phyloP scores from a whole-genome alignment of 1,284 basidiomycete genomes.

The Pisolithus thermaeus region DNA sequence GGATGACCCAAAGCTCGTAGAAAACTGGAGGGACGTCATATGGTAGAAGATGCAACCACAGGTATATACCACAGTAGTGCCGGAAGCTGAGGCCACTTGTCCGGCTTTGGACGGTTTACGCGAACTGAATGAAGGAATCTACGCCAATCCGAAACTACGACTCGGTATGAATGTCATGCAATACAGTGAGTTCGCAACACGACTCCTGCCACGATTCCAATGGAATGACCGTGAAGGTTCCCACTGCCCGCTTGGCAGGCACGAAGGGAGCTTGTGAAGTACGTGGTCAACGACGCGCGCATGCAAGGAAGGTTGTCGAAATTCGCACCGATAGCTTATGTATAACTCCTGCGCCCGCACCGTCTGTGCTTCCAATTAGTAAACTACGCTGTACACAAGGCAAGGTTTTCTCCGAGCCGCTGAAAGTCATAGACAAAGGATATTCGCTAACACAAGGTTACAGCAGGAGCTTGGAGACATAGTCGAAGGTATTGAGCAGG shows the following conservation, averaged over 20 bases:
- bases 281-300: neutral
- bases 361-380: slow-evolving; percentile 49
- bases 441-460: neutral
- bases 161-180: neutral
- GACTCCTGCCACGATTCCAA: slow-evolving; percentile 43
- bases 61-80: neutral
- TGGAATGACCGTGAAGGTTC: slow-evolving; percentile 48
- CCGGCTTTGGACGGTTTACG: neutral
- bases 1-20: slow-evolving; percentile 65
- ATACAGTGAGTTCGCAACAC: neutral
- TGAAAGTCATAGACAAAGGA: slow-evolving; percentile 3
- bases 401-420: slow-evolving; percentile 5
- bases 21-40: slow-evolving; percentile 49
- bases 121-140: too few species aligned
- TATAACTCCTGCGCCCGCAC: slow-evolving; percentile 50
- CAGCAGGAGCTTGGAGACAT: too few species aligned
- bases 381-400: slow-evolving; percentile 43
- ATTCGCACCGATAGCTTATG: slow-evolving; percentile 41
- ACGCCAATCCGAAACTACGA: neutral
- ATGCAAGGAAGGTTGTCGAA: neutral
- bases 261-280: slow-evolving; percentile 34
- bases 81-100: neutral
- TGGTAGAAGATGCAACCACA: slow-evolving; percentile 14
- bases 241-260: slow-evolving; percentile 52
- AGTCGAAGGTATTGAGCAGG: too few species aligned